Base-by-base conservation (phyloP, 768 basidiomycete genomes). In the Mrakia gelida region DNA sequence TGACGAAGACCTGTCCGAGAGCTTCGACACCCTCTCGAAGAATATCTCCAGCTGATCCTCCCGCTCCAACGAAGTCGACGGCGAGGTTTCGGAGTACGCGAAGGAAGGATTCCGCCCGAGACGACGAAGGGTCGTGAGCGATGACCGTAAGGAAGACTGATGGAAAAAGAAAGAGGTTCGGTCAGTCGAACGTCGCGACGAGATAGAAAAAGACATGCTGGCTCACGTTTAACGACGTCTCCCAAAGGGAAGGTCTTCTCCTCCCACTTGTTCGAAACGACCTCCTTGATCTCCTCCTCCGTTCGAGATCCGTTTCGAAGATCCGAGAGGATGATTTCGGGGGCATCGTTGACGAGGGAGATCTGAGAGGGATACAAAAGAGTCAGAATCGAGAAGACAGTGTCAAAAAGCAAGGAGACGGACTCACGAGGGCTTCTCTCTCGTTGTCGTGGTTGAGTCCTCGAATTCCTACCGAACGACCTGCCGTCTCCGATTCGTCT, bases 81-180 rank as follows among this genome's bases (percentile, higher is more conserved):
- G 88, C 84, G 68, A 91, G 84, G 59, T 87, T 85, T 15, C 89
- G 88, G 26, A 93, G 85, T 38, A 91, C 85, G 7, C 87, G 86
- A 61, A 93, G 84, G 84, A 92, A 92, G 75, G 90, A 87, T 80
- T 92, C 88, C 2, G 92, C 90, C 30, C 92, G 89, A 32, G 88
- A 83, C 68, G 89, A 89, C 7, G 87, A 86, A 23, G 90, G 87
- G 82, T 92, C 90, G 80, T 92, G 90, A 9, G 91, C 92, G 75
- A 93, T 91, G 78, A 93, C 90, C 0, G 92, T 93, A 43, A 92
- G 86, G 82, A 92, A 89, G 11, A 93, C 49, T 52, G 49, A 16
- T 1, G 16, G 18, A 7, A 21, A 16, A 21, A 21, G 49, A 52
- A 21, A 52, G 18, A 7, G 7, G 2, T 9, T 52, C 4, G 9